Base-by-base conservation (phyloP, 1,139 yeast genomes). In the Candida pseudocylindracea region DNA sequence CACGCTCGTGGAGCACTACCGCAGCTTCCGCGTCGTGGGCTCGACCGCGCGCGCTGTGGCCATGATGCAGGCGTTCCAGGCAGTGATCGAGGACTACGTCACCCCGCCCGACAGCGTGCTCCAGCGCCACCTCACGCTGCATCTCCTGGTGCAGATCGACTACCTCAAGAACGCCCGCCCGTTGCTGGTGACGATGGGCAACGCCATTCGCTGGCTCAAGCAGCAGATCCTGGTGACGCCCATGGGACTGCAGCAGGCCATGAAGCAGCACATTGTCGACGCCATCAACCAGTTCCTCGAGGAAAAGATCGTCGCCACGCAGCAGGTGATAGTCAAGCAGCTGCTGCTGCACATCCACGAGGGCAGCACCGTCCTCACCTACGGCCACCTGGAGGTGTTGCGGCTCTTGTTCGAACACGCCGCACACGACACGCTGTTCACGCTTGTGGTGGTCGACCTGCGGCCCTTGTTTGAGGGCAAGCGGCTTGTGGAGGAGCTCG, bases 401-500 rank as follows among this genome's bases (percentile, higher is more conserved):
- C 68, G 68, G 39, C 71, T 76, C 36, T 59, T 88, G 30, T 72
- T 91, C 46, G 58, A 76, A 40, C 67, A 70, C 41, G 88, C 94
- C 46, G 67, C 65, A 34, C 64, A 72, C 38, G 62, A 67, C 32
- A 81, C 78, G 46, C 58, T 58, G 32, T 81, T 91, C 53, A 68
- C 72, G 37, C 80, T 91, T 36, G 71, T 83, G 32, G 75, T 88
- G 30, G 92, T 85, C 32, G 98, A 91, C 51, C 78, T 94, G n/a
- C 69, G 93, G 44, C 98, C 99, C 4, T 58, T 88, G 36, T 88
- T 81, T 46, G 99, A 91, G 53, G 99, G 98, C 34, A 78, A 78
- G 45, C 68, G 62, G 38, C 57, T 83, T 44, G 76, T 88, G 9
- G 60, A 63, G 32, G 60, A 62, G 32, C 61, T 91, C 38, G 4